A percentile compares a stretch with the other conserved stretches of the same genome.
Conservation (phyloP, 768 basidiomycete species). For the Daedaleopsis sinensis region DNA sequence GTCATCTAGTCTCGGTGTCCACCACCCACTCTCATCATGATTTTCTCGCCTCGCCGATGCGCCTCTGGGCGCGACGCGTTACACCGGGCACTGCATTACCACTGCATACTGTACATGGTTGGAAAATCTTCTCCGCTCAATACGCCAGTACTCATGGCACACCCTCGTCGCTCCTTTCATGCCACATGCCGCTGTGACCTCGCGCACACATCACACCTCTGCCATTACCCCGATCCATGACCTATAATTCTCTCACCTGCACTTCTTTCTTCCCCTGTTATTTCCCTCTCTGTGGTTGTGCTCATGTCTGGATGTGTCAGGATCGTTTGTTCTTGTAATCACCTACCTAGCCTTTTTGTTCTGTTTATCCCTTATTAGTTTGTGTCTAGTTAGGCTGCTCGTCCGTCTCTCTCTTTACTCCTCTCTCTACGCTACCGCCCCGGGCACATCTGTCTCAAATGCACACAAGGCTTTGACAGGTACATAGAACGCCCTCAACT, state of each 20-base stretch:
- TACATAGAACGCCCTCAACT: not conserved
- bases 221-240: constrained; percentile 14
- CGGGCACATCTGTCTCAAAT: constrained; percentile 12
- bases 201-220: not conserved
- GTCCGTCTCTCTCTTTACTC: constrained; percentile 5
- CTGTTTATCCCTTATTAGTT: constrained; percentile 7
- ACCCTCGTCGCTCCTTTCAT: constrained; percentile 20
- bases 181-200: constrained; percentile 15
- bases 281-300: constrained; percentile 19
- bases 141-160: constrained; percentile 14
- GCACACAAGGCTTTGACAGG: not conserved
- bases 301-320: constrained; percentile 24
- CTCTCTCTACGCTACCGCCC: constrained; percentile 11
- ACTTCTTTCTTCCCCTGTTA: constrained; percentile 4
- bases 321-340: constrained; percentile 14
- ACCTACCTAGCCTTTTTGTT: constrained; percentile 9
- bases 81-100: constrained; percentile 14
- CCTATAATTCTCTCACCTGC: constrained; percentile 8
- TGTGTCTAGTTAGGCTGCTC: constrained; percentile 17
- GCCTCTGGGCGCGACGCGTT: constrained; percentile 3
- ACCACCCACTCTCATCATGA: constrained; percentile 13
- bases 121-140: constrained; percentile 15
- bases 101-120: constrained; percentile 24
- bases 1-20: constrained; percentile 7
- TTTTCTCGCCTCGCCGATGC: constrained; percentile 2